A percentile compares a stretch with the other conserved stretches of the same genome.
phyloP scores from a whole-genome alignment of 805 yeast species.

The Vanderwaltozyma verrucispora region DNA sequence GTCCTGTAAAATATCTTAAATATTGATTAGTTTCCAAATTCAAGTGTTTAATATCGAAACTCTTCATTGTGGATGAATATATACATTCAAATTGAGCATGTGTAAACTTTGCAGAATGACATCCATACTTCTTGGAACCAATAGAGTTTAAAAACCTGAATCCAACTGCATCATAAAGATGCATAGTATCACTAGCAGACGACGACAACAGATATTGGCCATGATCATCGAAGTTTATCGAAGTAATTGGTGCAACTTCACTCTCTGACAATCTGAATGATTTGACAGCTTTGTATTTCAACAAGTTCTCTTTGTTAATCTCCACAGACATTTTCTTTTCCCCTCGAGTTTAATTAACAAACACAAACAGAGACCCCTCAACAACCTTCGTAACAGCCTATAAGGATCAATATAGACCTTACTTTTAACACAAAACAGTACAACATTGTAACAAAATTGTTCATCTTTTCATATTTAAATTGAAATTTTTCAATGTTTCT shows the following conservation, averaged over 20 bases:
- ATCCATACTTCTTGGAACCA: constrained; percentile 85
- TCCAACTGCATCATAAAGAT: constrained; percentile 63
- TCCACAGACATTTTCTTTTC: constrained; percentile 16
- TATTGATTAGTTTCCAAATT: constrained; percentile 70
- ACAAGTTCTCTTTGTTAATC: constrained; percentile 21
- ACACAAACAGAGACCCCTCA: no score
- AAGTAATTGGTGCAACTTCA: constrained; percentile 47
- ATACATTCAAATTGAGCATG: constrained; percentile 63
- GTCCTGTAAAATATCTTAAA: constrained; percentile 81
- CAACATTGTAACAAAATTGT: no score
- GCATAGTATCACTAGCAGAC: constrained; percentile 74
- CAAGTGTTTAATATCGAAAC: constrained; percentile 64
- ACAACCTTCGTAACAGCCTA: no score
- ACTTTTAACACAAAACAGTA: no score
- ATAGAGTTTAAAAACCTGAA: constrained; percentile 64
- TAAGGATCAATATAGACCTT: no score
- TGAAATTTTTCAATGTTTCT: no score
- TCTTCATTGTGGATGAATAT: constrained; percentile 75
- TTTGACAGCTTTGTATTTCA: constrained; percentile 35
- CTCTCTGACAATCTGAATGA: constrained; percentile 39
- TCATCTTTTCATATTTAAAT: no score
- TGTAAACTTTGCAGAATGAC: constrained; percentile 76
- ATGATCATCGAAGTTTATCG: constrained; percentile 70
- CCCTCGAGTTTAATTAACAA: no score
- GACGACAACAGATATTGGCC: constrained; percentile 71